A percentile compares a stretch with the other conserved stretches of the same genome.
Evolutionary conservation across 2,329 filamentous ascomycete species (phyloP).

Genomic region (Pseudogymnoascus sp.): DNA sequence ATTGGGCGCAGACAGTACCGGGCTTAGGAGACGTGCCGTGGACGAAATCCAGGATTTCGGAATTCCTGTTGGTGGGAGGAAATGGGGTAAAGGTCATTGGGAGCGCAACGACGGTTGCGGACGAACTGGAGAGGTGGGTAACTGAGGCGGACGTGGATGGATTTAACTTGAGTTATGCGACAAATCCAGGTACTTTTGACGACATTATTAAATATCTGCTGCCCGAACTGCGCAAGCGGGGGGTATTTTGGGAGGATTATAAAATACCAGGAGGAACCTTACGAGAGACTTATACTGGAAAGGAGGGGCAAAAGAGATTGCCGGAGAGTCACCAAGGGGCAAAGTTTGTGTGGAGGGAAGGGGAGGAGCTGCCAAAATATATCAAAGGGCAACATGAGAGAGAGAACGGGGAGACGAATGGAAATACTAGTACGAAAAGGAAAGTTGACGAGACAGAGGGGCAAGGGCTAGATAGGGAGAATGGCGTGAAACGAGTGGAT

Average conservation of each 20-base stretch:
- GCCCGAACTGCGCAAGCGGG: slow-evolving; percentile 52
- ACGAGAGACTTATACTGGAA: slow-evolving; percentile 15
- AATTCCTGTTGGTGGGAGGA: slow-evolving; percentile 61
- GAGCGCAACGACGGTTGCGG: slow-evolving; percentile 50
- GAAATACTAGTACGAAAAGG: not conserved
- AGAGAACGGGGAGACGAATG: not conserved
- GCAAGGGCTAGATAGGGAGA: not conserved
- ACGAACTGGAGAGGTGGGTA: slow-evolving; percentile 61
- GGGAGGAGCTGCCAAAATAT: slow-evolving; percentile 9
- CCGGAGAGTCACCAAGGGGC: slow-evolving; percentile 16
- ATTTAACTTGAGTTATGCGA: slow-evolving; percentile 62
- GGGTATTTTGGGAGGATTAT: slow-evolving; percentile 47
- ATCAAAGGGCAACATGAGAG: not conserved
- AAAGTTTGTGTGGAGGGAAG: slow-evolving; percentile 14
- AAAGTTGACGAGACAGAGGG: not conserved
- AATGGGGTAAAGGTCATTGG: slow-evolving; percentile 47
- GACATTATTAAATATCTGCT: slow-evolving; percentile 58
- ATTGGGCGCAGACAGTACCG: slow-evolving; percentile 48
- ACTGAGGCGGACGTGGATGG: slow-evolving; percentile 63
- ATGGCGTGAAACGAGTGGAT: not conserved
- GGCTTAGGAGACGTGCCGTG: slow-evolving; percentile 50
- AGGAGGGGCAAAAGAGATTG: slow-evolving; percentile 10
- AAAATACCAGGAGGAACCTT: slow-evolving; percentile 18
- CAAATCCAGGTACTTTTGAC: slow-evolving; percentile 58
- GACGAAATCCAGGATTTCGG: slow-evolving; percentile 63